A percentile compares a stretch with the other conserved stretches of the same genome.
These are phyloP conservation scores for Erythrophleum fordii DNA, from an alignment of 306 rosid genomes.

Conservation along the genomic window DNA sequence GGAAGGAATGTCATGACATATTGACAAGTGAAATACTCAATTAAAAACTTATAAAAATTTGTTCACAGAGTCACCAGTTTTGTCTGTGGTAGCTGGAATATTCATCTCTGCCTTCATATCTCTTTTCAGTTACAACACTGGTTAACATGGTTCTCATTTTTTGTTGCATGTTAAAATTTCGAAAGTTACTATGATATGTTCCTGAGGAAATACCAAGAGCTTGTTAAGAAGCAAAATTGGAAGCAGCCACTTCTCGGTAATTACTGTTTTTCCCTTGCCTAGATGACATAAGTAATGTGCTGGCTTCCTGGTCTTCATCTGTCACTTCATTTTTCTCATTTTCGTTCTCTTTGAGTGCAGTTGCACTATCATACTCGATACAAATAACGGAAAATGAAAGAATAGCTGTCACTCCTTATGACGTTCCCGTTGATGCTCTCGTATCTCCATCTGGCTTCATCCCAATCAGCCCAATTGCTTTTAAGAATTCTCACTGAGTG, in stretches of 20 bases:
- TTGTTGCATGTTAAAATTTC: neutral
- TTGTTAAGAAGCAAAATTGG: conserved; percentile 62
- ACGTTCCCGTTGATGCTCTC: conserved; percentile 63
- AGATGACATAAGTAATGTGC: neutral
- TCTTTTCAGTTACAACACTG: neutral
- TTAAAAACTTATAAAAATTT: neutral
- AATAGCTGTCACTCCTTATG: conserved; percentile 58
- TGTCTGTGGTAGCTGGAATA: neutral
- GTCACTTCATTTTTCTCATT: conserved; percentile 1
- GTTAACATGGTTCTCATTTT: neutral
- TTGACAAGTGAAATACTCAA: neutral
- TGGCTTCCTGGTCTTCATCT: neutral
- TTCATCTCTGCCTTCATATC: neutral
- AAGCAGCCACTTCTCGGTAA: conserved; percentile 75
- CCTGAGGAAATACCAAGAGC: conserved; percentile 69
- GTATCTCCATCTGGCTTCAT: conserved; percentile 63
- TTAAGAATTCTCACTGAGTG: conserved; percentile 44
- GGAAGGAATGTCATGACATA: neutral
- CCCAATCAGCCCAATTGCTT: conserved; percentile 58
- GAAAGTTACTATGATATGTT: conserved; percentile 69
- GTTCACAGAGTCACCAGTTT: neutral
- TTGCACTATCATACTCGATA: conserved; percentile 64
- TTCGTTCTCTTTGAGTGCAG: conserved; percentile 43
- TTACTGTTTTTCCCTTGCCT: conserved; percentile 10
- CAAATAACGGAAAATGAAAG: conserved; percentile 63